Evolutionary conservation across 352 stramenopile genomes (phyloP), one percentile per base, ranked within the genome.

Genomic region (Chrysophaeum taylorii): DNA sequence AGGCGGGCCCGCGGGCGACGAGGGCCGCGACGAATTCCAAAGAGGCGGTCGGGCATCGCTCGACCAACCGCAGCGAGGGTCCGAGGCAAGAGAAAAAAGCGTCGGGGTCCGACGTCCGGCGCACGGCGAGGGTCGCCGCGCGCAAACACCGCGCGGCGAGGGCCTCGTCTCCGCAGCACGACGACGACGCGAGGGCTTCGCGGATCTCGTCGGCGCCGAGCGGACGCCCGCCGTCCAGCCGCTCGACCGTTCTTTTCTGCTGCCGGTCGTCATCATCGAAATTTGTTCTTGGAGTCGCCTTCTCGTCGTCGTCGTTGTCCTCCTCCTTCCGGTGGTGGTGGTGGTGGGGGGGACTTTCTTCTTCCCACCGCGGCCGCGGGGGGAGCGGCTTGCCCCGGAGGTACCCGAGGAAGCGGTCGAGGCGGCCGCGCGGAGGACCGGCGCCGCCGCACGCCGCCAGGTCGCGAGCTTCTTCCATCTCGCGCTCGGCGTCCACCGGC

Each of bases 341-440:
- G n/a, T n/a, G n/a, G n/a, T n/a, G n/a, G n/a, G n/a, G n/a, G n/a
- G n/a, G n/a, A n/a, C n/a, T n/a, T n/a, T n/a, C n/a, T n/a, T n/a
- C n/a, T n/a, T n/a, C n/a, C n/a, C n/a, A n/a, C n/a, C n/a, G n/a
- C n/a, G n/a, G n/a, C n/a, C n/a, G n/a, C n/a, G n/a, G n/a, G n/a
- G n/a, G n/a, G n/a, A n/a, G n/a, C n/a, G n/a, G n/a, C n/a, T n/a
- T n/a, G n/a, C n/a, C n/a, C n/a, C n/a, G 84, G n/a, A 89, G 88
- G n/a, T 84, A 83, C 64, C 91, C 84, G 27, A 89, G 87, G 25
- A 76, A 79, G 81, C 86, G 89, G 66, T 93, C 85, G n/a, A 87
- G 82, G 75, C 84, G 87, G 31, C 79, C 85, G 5, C 83, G 83
- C 15, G 91, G 77, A 0, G 84, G 77, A 70, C 90, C 85, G 2